phyloP scores from a whole-genome alignment of 2,329 filamentous ascomycete species.

The Aspergillus vadensis region DNA sequence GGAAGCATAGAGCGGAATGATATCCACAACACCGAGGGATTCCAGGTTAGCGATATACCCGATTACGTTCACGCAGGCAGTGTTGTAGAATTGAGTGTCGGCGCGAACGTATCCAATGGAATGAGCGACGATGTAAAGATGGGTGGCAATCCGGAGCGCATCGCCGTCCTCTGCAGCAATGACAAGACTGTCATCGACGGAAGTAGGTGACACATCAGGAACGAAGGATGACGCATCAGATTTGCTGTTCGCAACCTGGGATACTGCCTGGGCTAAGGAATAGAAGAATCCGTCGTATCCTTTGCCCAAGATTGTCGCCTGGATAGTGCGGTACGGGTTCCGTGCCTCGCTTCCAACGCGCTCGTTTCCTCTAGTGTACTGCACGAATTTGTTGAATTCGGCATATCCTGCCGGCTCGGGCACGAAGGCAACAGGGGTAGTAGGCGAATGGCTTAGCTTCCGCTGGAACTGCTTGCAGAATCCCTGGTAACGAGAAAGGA shows the following conservation, averaged over 20 bases:
- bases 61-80: constrained; percentile 63
- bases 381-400: constrained; percentile 42
- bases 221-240: constrained; percentile 36
- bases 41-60: constrained; percentile 81
- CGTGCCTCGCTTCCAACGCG: constrained; percentile 42
- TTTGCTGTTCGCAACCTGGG: constrained; percentile 34
- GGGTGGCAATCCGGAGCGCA: constrained; percentile 68
- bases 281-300: constrained; percentile 46
- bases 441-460: constrained; percentile 56
- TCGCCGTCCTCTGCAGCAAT: constrained; percentile 54
- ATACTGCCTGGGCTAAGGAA: constrained; percentile 44
- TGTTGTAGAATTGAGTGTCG: constrained; percentile 63
- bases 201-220: constrained; percentile 50
- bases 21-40: constrained; percentile 69
- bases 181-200: constrained; percentile 52
- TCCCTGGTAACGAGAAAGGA: constrained; percentile 76
- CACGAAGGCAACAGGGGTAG: constrained; percentile 56
- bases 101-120: constrained; percentile 55
- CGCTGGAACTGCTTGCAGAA: constrained; percentile 56
- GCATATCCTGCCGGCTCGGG: constrained; percentile 56
- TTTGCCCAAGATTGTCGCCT: constrained; percentile 46
- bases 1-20: constrained; percentile 86
- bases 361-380: constrained; percentile 38
- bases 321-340: constrained; percentile 48
- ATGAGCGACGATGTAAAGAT: constrained; percentile 68